Base-by-base conservation (phyloP, 305 asterid genomes). In the Fraxinus sp. region DNA sequence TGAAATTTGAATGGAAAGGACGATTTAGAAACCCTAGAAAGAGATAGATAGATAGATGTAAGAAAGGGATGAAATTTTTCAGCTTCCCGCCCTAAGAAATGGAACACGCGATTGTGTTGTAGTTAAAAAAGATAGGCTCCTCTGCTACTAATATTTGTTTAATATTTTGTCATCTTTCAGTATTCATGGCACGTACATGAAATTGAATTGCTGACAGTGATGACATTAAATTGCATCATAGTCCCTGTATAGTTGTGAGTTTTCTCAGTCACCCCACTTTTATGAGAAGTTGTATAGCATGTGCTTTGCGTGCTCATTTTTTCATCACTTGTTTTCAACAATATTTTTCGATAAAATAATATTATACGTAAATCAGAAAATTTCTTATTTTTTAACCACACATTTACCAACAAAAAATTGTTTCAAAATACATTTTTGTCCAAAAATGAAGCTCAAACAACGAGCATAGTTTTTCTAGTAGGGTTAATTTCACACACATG, bases 31-130 rank as follows among this genome's bases (percentile, higher is more conserved):
- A 83, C 91, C 87, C 89, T 87, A 84, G 80, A 81, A 55, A 35
- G 37, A 46, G 8, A 22, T 24, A 44, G 77, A 77, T 44, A 44
- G 14, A 77, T 44, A 44, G 14, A 77, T n/a, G 59, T 74, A 18
- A 72, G 22, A 76, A 77, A 59, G 33, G 49, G 77, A 79, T 16
- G 85, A 46, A 59, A 86, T 33, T 81, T 77, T 84, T 86, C 90
- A 88, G 83, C 84, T 91, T 91, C 94, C 94, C 94, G 94, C 94
- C 91, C 90, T 84, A 84, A 78, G 82, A 83, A 83, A 76, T 83
- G 79, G 83, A 86, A 87, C 10, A 39, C 78, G 41, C 75, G 5
- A 30, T 14, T 14, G 8, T 66, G 0, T 3, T 26, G 74, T 28
- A 68, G 22, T 68, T 41, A 13, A 68, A 68, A 68, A 28, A 30